Base-by-base conservation (phyloP, 192 early-diverging fungal species). In the Kappamyces sp. region DNA sequence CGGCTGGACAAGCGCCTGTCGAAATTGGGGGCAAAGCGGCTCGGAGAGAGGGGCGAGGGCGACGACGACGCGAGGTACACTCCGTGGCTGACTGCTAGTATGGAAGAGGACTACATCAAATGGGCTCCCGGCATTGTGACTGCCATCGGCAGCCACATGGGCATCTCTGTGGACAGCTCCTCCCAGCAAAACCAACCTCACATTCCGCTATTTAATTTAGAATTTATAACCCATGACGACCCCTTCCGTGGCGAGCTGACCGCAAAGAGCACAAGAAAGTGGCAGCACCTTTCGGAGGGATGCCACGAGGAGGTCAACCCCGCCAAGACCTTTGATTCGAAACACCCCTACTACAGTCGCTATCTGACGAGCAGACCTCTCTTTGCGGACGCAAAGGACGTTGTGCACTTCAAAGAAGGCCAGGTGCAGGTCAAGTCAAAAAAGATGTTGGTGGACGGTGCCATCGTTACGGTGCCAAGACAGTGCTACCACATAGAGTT, bases 71-170 rank as follows among this genome's bases (percentile, higher is more conserved):
- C 82, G 40, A 73, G 69, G 75, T 76, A 49, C 32, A 52, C 7
- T 6, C 12, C 41, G 3, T 41, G 32, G 31, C 13, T 47, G 7
- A 34, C 39, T 12, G 42, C 34, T 43, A 90, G 87, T 60, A 73
- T 97, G 54, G 97, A 99, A 69, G 97, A 96, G 59, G 94, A 99
- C 68, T 99, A 93, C 67, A 68, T 93, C 36, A 83, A 84, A 42
- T 99, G 97, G 97, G 93, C 95, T 77, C 88, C 90, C 5, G 77
- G 82, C 39, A 83, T 89, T 63, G 78, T 94, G 81, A 84, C 82
- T 42, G 82, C 78, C 47, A 78, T 93, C 42, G 85, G 85, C 61
- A 78, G 80, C 51, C 79, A 82, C 47, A 82, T 94, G 64, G 84
- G 83, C 5, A 64, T 93, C 7, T 85, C 85, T 61, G 71, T 74